Base-by-base conservation (phyloP, 2,329 filamentous ascomycete genomes). In the Fusarium sp. region DNA sequence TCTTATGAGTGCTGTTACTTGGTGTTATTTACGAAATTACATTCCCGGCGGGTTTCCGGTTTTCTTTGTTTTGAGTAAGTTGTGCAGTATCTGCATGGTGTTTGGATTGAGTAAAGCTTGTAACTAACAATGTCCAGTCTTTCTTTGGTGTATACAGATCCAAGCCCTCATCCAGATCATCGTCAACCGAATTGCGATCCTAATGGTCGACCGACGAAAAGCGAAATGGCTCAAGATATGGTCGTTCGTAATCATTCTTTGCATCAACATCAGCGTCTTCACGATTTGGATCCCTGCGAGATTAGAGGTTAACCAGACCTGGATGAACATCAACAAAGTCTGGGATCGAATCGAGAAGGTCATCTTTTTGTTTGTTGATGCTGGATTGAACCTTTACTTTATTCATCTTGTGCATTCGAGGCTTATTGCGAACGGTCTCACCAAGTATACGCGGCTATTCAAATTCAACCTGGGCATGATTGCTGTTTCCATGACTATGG, bases 281-380 rank as follows among this genome's bases (percentile, higher is more conserved):
- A 80, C 74, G 57, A 85, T 87, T 32, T 88, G 86, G 86, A 84
- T 88, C 7, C 86, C 86, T 0, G 81, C 85, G 3, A 81, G 84
- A 4, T 77, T 86, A 7, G 79, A 84, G 42, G 77, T 83, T 22
- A 81, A 75, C 12, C 47, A 80, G 1, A 77, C 67, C 1, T 87
- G 81, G 55, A 77, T 84, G 18, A 65, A 75, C 18, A 76, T 86
- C 67, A 88, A 88, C 72, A 74, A 81, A 0, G 74, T 85, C 52
- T 88, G 86, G 86, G 86, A 88, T 62, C 82, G 85, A 8, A 78
- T 80, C 27, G 85, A 86, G 52, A 88, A 88, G 71, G 79, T 81
- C 18, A 79, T 88, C 6, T 86, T 86, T 61, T 74, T 86, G 3
- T 40, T 86, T 13, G 78, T 86, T 16, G 86, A 88, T 47, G 83